phyloP scores from a whole-genome alignment of 140 eudicot genomes.

The Senecio squalidus region DNA sequence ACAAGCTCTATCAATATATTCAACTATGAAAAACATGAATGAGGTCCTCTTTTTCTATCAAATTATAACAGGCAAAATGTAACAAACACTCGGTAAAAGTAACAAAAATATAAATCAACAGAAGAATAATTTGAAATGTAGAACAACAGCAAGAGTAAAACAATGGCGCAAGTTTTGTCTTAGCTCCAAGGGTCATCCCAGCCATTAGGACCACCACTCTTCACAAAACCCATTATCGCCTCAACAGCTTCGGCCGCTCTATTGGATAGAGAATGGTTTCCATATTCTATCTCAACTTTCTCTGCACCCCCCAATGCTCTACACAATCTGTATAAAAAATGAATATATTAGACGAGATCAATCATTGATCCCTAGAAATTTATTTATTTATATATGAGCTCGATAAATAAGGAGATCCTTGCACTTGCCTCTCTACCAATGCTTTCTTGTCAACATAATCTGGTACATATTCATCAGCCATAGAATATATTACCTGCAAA shows the following conservation, averaged over 20 bases:
- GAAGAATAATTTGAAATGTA: not conserved
- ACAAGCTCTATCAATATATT: no score
- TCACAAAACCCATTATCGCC: conserved; percentile 62
- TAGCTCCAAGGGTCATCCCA: conserved; percentile 98
- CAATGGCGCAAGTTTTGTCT: conserved; percentile 1
- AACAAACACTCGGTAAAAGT: not conserved
- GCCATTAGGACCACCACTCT: conserved; percentile 85
- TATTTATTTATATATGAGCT: not conserved
- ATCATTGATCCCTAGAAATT: not conserved
- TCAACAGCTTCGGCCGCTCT: conserved; percentile 76
- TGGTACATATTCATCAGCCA: conserved; percentile 91
- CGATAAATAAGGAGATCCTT: no score
- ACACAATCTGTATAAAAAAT: conserved; percentile 53
- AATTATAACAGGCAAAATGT: not conserved
- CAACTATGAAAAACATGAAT: no score
- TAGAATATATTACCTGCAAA: conserved; percentile 89
- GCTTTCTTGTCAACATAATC: conserved; percentile 90
- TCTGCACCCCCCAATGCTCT: conserved; percentile 95
- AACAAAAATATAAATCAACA: not conserved
- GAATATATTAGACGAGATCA: not conserved
- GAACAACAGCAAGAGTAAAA: not conserved
- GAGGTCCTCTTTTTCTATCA: not conserved
- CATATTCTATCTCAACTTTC: conserved; percentile 81
- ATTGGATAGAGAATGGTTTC: conserved; percentile 87
- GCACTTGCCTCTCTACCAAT: conserved; percentile 60